A percentile compares a stretch with the other conserved stretches of the same genome.
Conservation (phyloP, 495 filamentous ascomycete species). For the Podospora pseudopauciseta region DNA sequence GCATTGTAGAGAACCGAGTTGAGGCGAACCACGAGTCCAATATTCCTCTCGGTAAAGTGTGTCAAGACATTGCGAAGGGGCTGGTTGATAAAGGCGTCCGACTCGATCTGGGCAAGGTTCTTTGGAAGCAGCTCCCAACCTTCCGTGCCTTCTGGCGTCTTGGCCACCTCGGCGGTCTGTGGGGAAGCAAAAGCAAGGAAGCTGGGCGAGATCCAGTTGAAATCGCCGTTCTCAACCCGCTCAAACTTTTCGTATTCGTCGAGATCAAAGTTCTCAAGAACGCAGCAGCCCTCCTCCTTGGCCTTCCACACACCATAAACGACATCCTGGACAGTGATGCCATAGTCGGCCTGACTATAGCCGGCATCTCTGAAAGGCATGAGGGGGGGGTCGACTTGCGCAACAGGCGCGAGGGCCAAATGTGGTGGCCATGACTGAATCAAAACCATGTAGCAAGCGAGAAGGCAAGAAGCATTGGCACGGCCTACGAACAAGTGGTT, state of each 20-base stretch:
- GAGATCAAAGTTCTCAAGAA: slow-evolving; percentile 82
- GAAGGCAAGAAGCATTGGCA: slow-evolving; percentile 92
- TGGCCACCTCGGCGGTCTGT: slow-evolving; percentile 69
- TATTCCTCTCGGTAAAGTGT: slow-evolving; percentile 80
- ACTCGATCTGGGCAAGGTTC: slow-evolving; percentile 60
- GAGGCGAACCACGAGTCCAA: slow-evolving; percentile 89
- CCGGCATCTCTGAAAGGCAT: slow-evolving; percentile 99
- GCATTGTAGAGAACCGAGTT: slow-evolving; percentile 95
- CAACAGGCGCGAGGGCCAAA: slow-evolving; percentile 91
- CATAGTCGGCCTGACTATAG: slow-evolving; percentile 97
- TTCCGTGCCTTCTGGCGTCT: slow-evolving; percentile 66
- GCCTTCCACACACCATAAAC: slow-evolving; percentile 99
- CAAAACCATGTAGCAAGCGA: slow-evolving; percentile 97
- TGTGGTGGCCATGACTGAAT: slow-evolving; percentile 98
- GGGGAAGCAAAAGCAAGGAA: slow-evolving; percentile 97
- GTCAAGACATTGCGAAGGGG: slow-evolving; percentile 93
- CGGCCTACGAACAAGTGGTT: slow-evolving; percentile 48
- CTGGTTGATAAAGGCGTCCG: slow-evolving; percentile 59
- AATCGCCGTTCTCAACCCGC: slow-evolving; percentile 95
- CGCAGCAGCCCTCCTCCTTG: slow-evolving; percentile 87
- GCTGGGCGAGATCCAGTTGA: slow-evolving; percentile 96
- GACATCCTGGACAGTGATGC: slow-evolving; percentile 90
- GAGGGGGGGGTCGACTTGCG: slow-evolving; percentile 90
- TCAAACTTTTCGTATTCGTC: slow-evolving; percentile 98
- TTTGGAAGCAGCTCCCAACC: slow-evolving; percentile 68